Conservation (phyloP, 371 early-diverging fungal species). For the Pancytospora philotis region DNA sequence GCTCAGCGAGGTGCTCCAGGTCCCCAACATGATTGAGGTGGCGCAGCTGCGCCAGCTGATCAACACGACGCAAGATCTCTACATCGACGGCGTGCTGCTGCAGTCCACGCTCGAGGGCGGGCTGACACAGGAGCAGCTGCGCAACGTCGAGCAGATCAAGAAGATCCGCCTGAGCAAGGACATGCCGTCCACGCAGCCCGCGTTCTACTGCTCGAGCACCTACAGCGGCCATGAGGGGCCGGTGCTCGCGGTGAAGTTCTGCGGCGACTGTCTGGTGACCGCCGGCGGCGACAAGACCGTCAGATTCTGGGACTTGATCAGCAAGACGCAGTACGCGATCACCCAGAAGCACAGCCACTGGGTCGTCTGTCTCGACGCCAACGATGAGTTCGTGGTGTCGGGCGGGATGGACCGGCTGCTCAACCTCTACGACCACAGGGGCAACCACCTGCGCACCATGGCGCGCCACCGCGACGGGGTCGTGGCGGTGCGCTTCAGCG, state of each 20-base stretch:
- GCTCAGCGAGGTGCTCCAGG: conserved; percentile 35
- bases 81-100: conserved; percentile 44
- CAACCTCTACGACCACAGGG: conserved; percentile 62
- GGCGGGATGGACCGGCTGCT: conserved; percentile 78
- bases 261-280: conserved; percentile 69
- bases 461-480: conserved; percentile 75
- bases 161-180: conserved; percentile 37
- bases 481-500: conserved; percentile 69
- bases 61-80: conserved; percentile 28
- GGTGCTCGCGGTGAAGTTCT: conserved; percentile 71
- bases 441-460: conserved; percentile 64
- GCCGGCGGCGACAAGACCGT: conserved; percentile 86
- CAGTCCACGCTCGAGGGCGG: conserved; percentile 44
- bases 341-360: conserved; percentile 62
- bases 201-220: conserved; percentile 43
- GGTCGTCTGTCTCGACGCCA: conserved; percentile 79
- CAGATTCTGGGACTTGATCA: conserved; percentile 77
- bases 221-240: conserved; percentile 70
- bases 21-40: conserved; percentile 29
- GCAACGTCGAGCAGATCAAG: conserved; percentile 49
- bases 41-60: conserved; percentile 39
- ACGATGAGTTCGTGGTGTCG: conserved; percentile 74
- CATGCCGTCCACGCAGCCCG: conserved; percentile 36
- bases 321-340: conserved; percentile 67
- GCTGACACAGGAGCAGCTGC: conserved; percentile 61